Evolutionary conservation across 495 filamentous ascomycete species (phyloP), one percentile per base, ranked within the genome.

Genomic region (Viridothelium virens): DNA sequence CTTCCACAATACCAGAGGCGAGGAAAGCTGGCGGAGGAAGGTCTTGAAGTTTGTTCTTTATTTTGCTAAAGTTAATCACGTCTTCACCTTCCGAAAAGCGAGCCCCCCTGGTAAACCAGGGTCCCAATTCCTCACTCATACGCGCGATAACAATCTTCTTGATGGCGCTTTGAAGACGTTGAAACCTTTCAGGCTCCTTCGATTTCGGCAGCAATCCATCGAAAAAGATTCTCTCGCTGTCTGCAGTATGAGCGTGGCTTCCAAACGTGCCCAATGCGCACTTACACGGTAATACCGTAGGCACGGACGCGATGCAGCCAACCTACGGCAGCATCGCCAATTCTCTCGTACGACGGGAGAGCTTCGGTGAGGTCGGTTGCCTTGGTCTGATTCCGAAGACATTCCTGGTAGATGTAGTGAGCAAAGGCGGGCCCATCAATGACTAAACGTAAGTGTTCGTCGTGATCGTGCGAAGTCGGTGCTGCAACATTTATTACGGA

Each of bases 351-450:
- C 0, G 83, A 79, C 6, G 89, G 86, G 9, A 83, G 80, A 2
- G 78, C 70, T 50, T 85, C 85, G 71, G 81, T 77, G 59, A 71
- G 77, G 77, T 73, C 79, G 59, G 68, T 63, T 41, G 64, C 66
- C 59, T 61, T 50, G 61, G 10, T 74, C 50, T 61, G 74, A 79
- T 74, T 74, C 4, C 71, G 75, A 4, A 86, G 73, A 38, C 87
- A 79, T 12, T 83, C 74, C 11, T 82, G 74, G 56, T 87, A 84
- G 46, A 93, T 77, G 71, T 90, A 83, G 69, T 92, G 86, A 4
- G 89, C 88, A 25, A 95, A 78, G 12, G 83, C 86, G 0, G 91
- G 90, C 0, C 91, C 91, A 68, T 95, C 91, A 62, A 95, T 84
- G 44, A 88, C 85, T 5, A 89, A 79, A 76, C 71, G 2, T 67